Percentiles rank a stretch among this genome's conserved stretches.
phyloP scores from a whole-genome alignment of 805 yeast species.

The Groenewaldozyma salmanticensis region DNA sequence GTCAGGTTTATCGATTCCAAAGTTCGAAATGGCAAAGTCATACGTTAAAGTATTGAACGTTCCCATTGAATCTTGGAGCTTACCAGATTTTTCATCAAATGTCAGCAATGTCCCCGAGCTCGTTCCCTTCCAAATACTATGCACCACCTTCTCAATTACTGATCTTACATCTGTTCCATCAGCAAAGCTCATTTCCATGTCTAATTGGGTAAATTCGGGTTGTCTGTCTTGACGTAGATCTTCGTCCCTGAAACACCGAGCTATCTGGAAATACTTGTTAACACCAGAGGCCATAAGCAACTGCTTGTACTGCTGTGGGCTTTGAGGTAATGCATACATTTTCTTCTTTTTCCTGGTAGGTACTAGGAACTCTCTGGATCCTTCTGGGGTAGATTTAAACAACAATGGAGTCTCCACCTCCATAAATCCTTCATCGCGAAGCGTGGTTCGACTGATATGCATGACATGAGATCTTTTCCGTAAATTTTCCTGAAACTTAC shows the following conservation, averaged over 20 bases:
- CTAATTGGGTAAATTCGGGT: conserved; percentile 97
- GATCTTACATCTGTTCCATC: conserved; percentile 54
- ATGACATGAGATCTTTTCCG: conserved; percentile 28
- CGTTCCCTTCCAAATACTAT: conserved; percentile 44
- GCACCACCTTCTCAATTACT: conserved; percentile 51
- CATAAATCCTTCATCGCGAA: conserved; percentile 41
- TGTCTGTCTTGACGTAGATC: conserved; percentile 92
- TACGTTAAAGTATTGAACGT: conserved; percentile 38
- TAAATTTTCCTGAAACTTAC: conserved; percentile 21
- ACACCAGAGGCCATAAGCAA: conserved; percentile 91
- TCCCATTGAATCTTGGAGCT: background rate
- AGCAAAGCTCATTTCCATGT: conserved; percentile 85
- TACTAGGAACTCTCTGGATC: conserved; percentile 91
- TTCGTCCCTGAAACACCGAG: conserved; percentile 93
- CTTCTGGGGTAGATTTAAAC: conserved; percentile 96
- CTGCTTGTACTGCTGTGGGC: conserved; percentile 97
- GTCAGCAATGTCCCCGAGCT: conserved; percentile 28
- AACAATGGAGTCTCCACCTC: conserved; percentile 90
- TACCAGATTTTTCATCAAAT: conserved; percentile 13
- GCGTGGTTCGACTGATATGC: conserved; percentile 28
- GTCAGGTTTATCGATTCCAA: conserved; percentile 95
- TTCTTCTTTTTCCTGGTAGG: conserved; percentile 61
- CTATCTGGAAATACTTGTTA: conserved; percentile 76
- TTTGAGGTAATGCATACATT: conserved; percentile 90
- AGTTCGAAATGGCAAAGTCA: conserved; percentile 54